These are phyloP conservation scores for Colletotrichum paranaense DNA, from an alignment of 2,329 filamentous ascomycete genomes.

Conservation along the genomic window DNA sequence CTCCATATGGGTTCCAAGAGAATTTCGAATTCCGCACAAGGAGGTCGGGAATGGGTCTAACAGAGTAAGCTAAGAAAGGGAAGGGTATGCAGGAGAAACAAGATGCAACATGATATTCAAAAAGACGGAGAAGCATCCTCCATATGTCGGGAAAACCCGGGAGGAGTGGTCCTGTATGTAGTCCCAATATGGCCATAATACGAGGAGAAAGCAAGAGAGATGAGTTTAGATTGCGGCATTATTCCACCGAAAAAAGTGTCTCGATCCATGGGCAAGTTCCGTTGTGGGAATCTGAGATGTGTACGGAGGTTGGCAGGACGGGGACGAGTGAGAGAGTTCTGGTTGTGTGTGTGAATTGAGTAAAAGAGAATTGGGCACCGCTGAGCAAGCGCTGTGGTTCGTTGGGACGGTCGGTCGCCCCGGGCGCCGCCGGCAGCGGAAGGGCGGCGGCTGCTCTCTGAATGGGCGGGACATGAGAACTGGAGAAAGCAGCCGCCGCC, in stretches of 20 bases:
- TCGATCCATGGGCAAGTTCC: constrained; percentile 25
- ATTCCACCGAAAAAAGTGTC: constrained; percentile 3
- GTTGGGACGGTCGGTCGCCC: background rate
- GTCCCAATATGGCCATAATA: constrained; percentile 25
- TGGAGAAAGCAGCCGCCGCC: background rate
- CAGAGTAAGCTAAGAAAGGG: background rate
- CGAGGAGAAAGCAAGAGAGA: constrained; percentile 7
- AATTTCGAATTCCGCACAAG: background rate
- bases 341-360: constrained; percentile 23
- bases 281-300: constrained; percentile 21
- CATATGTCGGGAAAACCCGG: constrained; percentile 20
- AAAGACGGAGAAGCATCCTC: background rate
- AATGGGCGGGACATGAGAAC: background rate
- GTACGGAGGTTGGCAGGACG: background rate
- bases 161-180: constrained; percentile 14
- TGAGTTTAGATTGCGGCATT: constrained; percentile 22
- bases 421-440: constrained; percentile 14
- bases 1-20: background rate
- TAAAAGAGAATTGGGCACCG: constrained; percentile 18
- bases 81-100: background rate
- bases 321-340: background rate
- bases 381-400: constrained; percentile 8
- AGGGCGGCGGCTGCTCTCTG: background rate
- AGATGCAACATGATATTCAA: background rate
- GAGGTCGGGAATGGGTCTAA: background rate